Evolutionary conservation across 129 eudicot species (phyloP).

Genomic region (Rutidosis leptorrhynchoides): DNA sequence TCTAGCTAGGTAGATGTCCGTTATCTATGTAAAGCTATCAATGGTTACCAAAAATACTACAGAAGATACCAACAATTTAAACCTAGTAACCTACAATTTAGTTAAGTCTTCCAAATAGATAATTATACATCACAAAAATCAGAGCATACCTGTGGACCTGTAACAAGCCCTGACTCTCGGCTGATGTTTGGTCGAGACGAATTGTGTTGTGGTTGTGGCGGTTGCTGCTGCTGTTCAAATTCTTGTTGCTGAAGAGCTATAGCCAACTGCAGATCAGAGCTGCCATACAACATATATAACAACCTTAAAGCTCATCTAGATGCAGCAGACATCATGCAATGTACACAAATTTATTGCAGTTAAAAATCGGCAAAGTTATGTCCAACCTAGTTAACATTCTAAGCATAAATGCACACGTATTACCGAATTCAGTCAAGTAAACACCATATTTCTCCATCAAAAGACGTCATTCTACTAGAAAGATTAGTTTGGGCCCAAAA

Average conservation of each 20-base stretch:
- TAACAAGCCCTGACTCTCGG: slow-evolving; percentile 54
- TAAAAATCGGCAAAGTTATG: not conserved
- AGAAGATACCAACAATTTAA: slow-evolving; percentile 1
- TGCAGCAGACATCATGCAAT: not conserved
- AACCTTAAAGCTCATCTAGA: not conserved
- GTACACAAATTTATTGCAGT: not conserved
- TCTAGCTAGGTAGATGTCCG: not conserved
- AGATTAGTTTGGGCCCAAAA: not conserved
- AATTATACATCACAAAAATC: not conserved
- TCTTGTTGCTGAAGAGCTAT: slow-evolving; percentile 90
- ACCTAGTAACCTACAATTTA: not conserved
- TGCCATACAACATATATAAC: slow-evolving; percentile 33
- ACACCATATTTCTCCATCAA: not conserved
- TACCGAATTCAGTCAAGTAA: not conserved
- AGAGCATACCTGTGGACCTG: slow-evolving; percentile 79
- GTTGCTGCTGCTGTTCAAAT: slow-evolving; percentile 61
- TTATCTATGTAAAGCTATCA: not conserved
- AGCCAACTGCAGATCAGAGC: slow-evolving; percentile 85
- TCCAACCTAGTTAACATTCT: not conserved
- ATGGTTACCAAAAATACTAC: not conserved
- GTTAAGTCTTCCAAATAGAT: not conserved
- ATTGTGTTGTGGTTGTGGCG: slow-evolving; percentile 32
- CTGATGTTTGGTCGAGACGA: slow-evolving; percentile 35
- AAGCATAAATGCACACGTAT: not conserved
- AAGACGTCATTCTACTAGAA: not conserved